Evolutionary conservation across 2,329 filamentous ascomycete genomes (phyloP), one percentile per base, ranked within the genome.

Genomic region (Calonectria pseudoturangicola): DNA sequence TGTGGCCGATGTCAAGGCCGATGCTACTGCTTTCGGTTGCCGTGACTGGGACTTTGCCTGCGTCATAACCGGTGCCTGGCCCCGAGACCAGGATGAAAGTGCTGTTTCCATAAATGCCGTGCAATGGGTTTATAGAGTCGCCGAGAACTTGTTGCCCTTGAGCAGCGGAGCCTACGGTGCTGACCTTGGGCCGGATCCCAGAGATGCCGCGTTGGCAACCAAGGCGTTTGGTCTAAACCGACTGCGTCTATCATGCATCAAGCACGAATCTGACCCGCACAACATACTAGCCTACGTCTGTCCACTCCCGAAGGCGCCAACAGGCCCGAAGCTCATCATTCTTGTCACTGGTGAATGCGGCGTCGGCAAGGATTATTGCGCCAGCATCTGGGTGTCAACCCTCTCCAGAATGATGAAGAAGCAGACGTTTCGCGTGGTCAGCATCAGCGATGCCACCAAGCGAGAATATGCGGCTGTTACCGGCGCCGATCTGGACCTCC

Each of bases 31-130:
- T 66, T 93, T 93, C 67, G 90, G 91, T 54, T 92, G 88, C 83
- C 88, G 91, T 81, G 86, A 90, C 79, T 93, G 91, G 91, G 86
- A 89, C 39, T 93, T 89, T 83, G 91, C 91, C 56, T 93, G 91
- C 75, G 89, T 93, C 5, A 78, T 93, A 50, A 93, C 91, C 6
- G 91, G 89, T 30, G 87, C 92, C 70, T 93, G 91, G 91, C 84
- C 85, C 2, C 88, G 90, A 18, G 84, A 88, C 12, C 79, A 89
- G 80, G 89, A 91, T 74, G 85, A 79, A 51, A 88, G 84, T 0
- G 80, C 83, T 56, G 47, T 74, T 13, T 84, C 87, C 73, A 82
- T 71, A 73, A 79, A 78, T 68, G 84, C 81, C 2, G 78, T 88
- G 4, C 68, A 78, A 5, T 93, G 91, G 91, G 91, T 92, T 21